Percentiles rank a stretch among this genome's conserved stretches.
Evolutionary conservation across 495 filamentous ascomycete genomes (phyloP).

Genomic region (Neurospora terricola): DNA sequence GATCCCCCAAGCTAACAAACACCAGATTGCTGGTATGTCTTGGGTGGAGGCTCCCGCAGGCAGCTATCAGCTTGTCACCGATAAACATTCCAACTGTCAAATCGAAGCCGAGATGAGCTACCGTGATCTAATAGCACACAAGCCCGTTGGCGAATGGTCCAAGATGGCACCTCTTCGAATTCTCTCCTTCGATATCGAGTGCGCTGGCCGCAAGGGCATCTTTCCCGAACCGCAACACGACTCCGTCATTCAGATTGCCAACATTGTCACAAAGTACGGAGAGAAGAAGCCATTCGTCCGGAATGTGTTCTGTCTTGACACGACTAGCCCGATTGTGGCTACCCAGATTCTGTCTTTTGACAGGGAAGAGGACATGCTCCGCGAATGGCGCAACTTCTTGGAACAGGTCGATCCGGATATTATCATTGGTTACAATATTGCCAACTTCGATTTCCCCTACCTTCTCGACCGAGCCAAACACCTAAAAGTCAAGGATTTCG

Average conservation of each 20-base stretch:
- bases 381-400: constrained; percentile 81
- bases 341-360: constrained; percentile 82
- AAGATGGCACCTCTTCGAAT: constrained; percentile 96
- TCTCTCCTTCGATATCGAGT: constrained; percentile 97
- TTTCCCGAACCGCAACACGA: constrained; percentile 89
- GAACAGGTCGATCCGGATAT: constrained; percentile 91
- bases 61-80: constrained; percentile 58
- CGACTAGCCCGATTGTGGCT: constrained; percentile 84
- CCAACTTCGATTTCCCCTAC: constrained; percentile 98
- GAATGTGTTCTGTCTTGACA: constrained; percentile 92
- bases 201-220: constrained; percentile 91
- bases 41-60: constrained; percentile 82
- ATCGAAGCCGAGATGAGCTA: constrained; percentile 84
- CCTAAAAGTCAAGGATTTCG: constrained; percentile 64
- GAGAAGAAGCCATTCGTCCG: constrained; percentile 91
- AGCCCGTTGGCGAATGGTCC: constrained; percentile 89
- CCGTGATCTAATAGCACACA: constrained; percentile 72
- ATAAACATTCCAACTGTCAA: constrained; percentile 83
- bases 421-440: constrained; percentile 98
- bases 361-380: constrained; percentile 75
- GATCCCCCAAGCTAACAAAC: constrained; percentile 10
- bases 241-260: constrained; percentile 97
- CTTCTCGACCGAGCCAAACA: constrained; percentile 82
- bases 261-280: constrained; percentile 92
- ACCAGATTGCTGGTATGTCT: constrained; percentile 80